Base-by-base conservation (phyloP, 805 yeast genomes). In the Starmerella asiatica region DNA sequence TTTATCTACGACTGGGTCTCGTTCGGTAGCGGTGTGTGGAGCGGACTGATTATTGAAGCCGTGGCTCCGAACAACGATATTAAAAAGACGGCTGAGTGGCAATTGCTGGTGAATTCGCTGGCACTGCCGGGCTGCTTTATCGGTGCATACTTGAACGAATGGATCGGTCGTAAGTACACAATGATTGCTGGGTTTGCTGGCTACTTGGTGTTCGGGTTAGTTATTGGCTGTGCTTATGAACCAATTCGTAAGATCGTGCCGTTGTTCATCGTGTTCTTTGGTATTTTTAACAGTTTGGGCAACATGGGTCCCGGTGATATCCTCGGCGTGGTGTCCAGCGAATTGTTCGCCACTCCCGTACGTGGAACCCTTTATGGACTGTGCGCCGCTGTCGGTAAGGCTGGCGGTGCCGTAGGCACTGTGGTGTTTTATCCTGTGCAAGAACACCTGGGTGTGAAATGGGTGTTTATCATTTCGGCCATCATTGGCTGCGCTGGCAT, bases 371-470 rank as follows among this genome's bases (percentile, higher is more conserved):
- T 71, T 36, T 80, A 80, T 51, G 88, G 88, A 29, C 49, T 80
- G 18, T 69, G 79, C 34, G 91, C 91, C 29, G 91, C 86, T 3
- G 63, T 78, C 35, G 91, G 91, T 42, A 80, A 80, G 57, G 79
- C 77, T 20, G 93, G 91, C 41, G 91, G 88, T n/a, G 85, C 78
- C 18, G 75, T 78, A 17, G 91, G 91, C 21, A 78, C 85, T 19
- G 71, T 76, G 55, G 69, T 70, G 15, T 80, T 81, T 60, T 71
- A 75, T 8, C 79, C 83, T 15, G 78, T 80, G 48, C 73, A 76
- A 58, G 58, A 52, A 30, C 58, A 77, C 53, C 62, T 76, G 46
- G 91, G 91, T 27, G 63, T 71, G 50, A 62, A 62, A 44, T 80
- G 83, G 82, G 79, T 88, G 5, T 80, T 80, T 52, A 79, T 80